Evolutionary conservation across 352 stramenopile genomes (phyloP).

Genomic region (Pythium biforme): DNA sequence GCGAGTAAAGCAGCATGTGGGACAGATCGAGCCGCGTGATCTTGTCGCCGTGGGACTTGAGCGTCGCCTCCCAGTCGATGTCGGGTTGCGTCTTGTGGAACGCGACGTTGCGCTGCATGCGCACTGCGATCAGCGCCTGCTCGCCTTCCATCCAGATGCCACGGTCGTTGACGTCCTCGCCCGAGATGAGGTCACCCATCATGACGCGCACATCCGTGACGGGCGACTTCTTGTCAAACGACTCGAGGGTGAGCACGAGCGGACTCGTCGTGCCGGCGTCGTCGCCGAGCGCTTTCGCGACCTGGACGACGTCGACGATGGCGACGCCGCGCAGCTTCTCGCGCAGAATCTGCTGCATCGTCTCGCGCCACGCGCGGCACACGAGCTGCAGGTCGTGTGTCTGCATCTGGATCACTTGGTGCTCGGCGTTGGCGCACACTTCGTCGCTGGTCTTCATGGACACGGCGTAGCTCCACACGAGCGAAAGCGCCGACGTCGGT

Average conservation of each 20-base stretch:
- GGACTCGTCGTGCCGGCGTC: background rate
- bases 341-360: conserved; percentile 11
- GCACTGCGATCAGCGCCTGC: conserved; percentile 18
- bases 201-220: conserved; percentile 18
- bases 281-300: background rate
- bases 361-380: conserved; percentile 17
- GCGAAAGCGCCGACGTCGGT: conserved; percentile 6
- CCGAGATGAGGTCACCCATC: conserved; percentile 23
- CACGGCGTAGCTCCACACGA: conserved; percentile 24
- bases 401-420: conserved; percentile 12
- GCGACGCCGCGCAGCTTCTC: conserved; percentile 14
- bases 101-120: conserved; percentile 3
- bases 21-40: conserved; percentile 23
- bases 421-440: conserved; percentile 17
- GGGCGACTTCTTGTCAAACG: background rate
- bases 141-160: conserved; percentile 17
- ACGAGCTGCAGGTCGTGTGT: conserved; percentile 20
- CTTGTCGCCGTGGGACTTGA: conserved; percentile 3
- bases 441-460: conserved; percentile 11
- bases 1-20: conserved; percentile 25
- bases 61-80: conserved; percentile 29
- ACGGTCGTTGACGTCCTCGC: conserved; percentile 14
- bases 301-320: conserved; percentile 11
- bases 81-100: conserved; percentile 16
- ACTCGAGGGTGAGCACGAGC: conserved; percentile 11